Base-by-base conservation (phyloP, 129 eudicot genomes). In the Centrapalus pauciflorus region DNA sequence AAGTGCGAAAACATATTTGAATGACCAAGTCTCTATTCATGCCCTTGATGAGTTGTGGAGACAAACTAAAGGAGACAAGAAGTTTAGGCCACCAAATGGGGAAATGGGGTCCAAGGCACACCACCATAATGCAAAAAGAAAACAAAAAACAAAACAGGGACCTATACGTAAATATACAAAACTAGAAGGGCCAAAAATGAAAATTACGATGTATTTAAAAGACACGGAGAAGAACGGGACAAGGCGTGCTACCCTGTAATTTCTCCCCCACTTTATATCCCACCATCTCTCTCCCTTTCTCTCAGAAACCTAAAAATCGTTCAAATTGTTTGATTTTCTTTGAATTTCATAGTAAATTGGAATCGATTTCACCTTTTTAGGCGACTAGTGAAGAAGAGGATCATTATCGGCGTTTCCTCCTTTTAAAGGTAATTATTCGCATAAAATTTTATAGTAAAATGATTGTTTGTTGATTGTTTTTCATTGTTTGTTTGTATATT, bases 31-130 rank as follows among this genome's bases (percentile, higher is more conserved):
- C 49, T 16, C 43, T 16, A 64, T 45, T 2, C 17, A 49, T 29
- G 29, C 60, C 27, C 14, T 68, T 68, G 41, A 52, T 17, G 27
- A 35, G 74, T 52, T 38, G 55, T 25, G 74, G 64, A 37, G 64
- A 68, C 55, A 68, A 55, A 55, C 55, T 41, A 69, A 38, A 27
- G 55, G 17, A 69, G 74, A 55, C 74, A 55, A 69, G 65, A 55
- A 69, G 28, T 69, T 69, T 37, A 69, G 64, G 73, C 74, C 74
- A 69, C 74, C 74, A 55, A 68, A 55, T 69, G 74, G 65, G 65
- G 74, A 55, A 37, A 69, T 55, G 55, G 74, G 55, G 65, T 69
- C 74, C 74, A 38, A 69, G 63, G 37, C 74, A 55, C 40, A 55
- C 74, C 74, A 69, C 65, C 55, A 55, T 55, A 38, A 69, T 69